Evolutionary conservation across 2,329 filamentous ascomycete genomes (phyloP).

Genomic region (Colletotrichum graminicola): DNA sequence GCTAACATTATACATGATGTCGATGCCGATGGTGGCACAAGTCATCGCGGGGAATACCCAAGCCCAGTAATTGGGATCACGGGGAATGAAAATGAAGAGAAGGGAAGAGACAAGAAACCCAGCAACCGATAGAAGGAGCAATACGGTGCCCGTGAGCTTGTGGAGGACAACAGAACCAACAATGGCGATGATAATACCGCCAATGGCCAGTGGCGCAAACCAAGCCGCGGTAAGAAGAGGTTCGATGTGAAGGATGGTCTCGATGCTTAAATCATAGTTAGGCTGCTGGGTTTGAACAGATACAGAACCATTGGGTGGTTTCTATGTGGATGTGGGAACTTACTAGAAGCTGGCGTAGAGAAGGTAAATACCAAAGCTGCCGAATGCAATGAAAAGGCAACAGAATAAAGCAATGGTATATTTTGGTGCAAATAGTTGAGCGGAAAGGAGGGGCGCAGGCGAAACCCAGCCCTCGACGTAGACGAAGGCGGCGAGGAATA

Average conservation of each 20-base stretch:
- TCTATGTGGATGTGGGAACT: not conserved
- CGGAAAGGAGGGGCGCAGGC: not conserved
- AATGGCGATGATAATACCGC: not conserved
- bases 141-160: not conserved
- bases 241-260: not conserved
- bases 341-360: not conserved
- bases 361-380: not conserved
- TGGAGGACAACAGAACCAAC: not conserved
- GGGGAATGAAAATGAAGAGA: constrained; percentile 8
- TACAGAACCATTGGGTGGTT: not conserved
- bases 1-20: constrained; percentile 15
- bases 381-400: not conserved
- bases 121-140: not conserved
- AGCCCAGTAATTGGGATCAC: constrained; percentile 4
- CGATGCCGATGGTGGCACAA: constrained; percentile 11
- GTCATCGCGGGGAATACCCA: constrained; percentile 19
- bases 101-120: not conserved
- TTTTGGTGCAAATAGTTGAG: not conserved
- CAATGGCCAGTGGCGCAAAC: not conserved
- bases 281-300: not conserved
- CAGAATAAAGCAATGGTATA: not conserved
- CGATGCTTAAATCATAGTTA: not conserved
- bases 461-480: not conserved
- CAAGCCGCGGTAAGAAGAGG: not conserved
- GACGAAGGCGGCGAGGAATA: constrained; percentile 1